phyloP scores from a whole-genome alignment of 179 eudicot genomes.

The Heliamphora ciliata region DNA sequence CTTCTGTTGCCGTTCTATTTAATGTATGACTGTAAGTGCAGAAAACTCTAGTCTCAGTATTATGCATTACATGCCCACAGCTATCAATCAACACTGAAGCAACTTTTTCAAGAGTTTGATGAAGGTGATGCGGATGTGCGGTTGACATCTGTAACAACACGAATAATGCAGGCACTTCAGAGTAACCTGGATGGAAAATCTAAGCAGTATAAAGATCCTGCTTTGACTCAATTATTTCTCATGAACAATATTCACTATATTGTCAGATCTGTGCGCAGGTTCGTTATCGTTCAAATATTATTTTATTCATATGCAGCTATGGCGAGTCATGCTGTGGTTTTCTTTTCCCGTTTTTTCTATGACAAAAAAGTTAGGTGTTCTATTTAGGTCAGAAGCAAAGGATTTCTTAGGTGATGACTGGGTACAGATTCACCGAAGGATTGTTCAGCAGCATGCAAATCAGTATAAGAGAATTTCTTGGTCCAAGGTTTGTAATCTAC shows the following conservation, averaged over 20 bases:
- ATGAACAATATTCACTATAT: constrained; percentile 96
- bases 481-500: constrained; percentile 56
- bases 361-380: not conserved
- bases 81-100: constrained; percentile 78
- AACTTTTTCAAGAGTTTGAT: constrained; percentile 58
- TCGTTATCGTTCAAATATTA: constrained; percentile 14
- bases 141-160: constrained; percentile 54
- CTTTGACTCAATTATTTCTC: constrained; percentile 74
- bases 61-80: constrained; percentile 28
- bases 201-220: constrained; percentile 77
- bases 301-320: not conserved
- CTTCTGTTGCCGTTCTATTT: not conserved
- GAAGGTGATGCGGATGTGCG: constrained; percentile 45
- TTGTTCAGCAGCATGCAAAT: constrained; percentile 92
- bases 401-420: constrained; percentile 89
- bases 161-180: constrained; percentile 79
- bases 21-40: not conserved
- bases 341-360: not conserved
- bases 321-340: not conserved
- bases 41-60: not conserved
- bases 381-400: constrained; percentile 78
- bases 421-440: constrained; percentile 85
- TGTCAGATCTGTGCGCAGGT: constrained; percentile 90
- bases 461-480: constrained; percentile 85
- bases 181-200: constrained; percentile 80